Conservation (phyloP, 495 filamentous ascomycete genomes). For the Sordaria brevicollis region DNA sequence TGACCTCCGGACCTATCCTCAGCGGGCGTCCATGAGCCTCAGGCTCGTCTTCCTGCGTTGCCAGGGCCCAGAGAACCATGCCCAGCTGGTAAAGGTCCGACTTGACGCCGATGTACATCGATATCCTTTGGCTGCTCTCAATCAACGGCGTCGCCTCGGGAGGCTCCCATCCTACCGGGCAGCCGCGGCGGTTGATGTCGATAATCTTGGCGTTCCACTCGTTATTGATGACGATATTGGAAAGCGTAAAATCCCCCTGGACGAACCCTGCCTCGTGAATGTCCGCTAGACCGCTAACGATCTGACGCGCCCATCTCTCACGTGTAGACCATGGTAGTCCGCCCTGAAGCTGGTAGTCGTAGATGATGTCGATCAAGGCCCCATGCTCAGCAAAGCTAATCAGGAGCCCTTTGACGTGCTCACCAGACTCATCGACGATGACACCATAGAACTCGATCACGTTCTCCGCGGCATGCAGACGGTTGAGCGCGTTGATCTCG, state of each 20-base stretch:
- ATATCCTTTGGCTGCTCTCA: constrained; percentile 82
- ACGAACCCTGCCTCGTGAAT: constrained; percentile 96
- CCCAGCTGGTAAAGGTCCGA: constrained; percentile 92
- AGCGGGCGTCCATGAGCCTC: constrained; percentile 72
- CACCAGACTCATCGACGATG: constrained; percentile 68
- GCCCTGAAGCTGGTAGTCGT: constrained; percentile 49
- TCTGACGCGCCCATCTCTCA: constrained; percentile 88
- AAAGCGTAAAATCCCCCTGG: constrained; percentile 93
- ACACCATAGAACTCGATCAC: constrained; percentile 86
- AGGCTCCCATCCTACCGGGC: constrained; percentile 95
- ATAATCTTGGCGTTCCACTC: constrained; percentile 88
- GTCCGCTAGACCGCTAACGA: constrained; percentile 79
- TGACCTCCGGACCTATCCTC: constrained; percentile 24
- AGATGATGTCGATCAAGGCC: constrained; percentile 83
- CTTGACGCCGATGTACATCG: constrained; percentile 98
- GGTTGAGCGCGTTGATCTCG: constrained; percentile 88
- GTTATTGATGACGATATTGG: constrained; percentile 89
- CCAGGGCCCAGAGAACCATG: constrained; percentile 94
- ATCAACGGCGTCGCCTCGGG: constrained; percentile 85
- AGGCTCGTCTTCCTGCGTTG: constrained; percentile 79
- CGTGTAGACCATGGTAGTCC: constrained; percentile 60
- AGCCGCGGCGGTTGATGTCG: constrained; percentile 94
- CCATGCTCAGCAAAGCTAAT: constrained; percentile 86
- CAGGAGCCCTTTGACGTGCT: constrained; percentile 76
- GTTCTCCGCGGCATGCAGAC: constrained; percentile 57